Percentiles rank a stretch among this genome's conserved stretches.
phyloP scores from a whole-genome alignment of 768 basidiomycete species.

The Boletus rubroflammeus region DNA sequence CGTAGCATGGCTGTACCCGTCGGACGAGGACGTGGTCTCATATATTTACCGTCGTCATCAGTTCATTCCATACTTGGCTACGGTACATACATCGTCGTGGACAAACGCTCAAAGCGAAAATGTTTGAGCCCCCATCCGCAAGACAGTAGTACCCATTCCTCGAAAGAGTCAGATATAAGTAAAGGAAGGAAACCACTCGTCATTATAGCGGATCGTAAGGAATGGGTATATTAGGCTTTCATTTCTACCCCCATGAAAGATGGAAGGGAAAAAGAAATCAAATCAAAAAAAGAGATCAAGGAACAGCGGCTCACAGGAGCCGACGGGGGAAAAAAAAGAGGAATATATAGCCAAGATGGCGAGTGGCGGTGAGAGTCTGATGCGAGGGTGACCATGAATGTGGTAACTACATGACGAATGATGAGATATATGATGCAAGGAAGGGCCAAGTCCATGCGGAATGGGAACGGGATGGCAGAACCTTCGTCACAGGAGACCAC shows the following conservation, averaged over 20 bases:
- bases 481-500: constrained; percentile 56
- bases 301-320: constrained; percentile 2
- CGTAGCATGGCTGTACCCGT: not conserved
- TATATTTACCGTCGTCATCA: constrained; percentile 1
- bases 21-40: not conserved
- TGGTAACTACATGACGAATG: constrained; percentile 23
- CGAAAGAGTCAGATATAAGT: not conserved
- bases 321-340: constrained; percentile 3
- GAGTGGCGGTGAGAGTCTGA: constrained; percentile 20
- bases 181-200: constrained; percentile 4
- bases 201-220: constrained; percentile 21
- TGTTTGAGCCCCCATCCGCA: not conserved
- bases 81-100: constrained; percentile 15
- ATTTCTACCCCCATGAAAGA: constrained; percentile 15
- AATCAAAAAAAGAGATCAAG: constrained; percentile 6
- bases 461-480: not conserved
- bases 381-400: constrained; percentile 21
- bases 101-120: constrained; percentile 2
- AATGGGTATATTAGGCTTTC: constrained; percentile 27
- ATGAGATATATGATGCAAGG: constrained; percentile 24
- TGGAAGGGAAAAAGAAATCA: not conserved
- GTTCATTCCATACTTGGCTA: constrained; percentile 16
- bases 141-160: constrained; percentile 3
- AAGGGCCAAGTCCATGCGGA: constrained; percentile 1
- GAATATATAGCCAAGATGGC: constrained; percentile 22